Conservation (phyloP, 768 basidiomycete genomes). For the Termitomyces sp. region DNA sequence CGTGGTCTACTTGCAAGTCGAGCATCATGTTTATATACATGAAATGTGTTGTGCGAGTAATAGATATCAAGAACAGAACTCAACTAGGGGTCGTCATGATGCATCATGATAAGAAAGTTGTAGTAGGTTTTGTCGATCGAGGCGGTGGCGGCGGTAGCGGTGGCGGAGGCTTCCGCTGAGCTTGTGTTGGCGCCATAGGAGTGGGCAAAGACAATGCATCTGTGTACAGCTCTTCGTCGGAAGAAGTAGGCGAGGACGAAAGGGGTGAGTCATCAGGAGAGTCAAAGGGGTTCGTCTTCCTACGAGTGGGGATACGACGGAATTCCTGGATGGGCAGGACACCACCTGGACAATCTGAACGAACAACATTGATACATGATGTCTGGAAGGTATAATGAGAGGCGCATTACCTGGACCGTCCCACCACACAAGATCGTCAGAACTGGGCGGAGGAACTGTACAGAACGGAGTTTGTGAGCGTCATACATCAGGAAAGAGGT, state of each 20-base stretch:
- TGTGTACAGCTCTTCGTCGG: constrained; percentile 80
- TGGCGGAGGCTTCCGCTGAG: constrained; percentile 32
- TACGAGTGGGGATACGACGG: constrained; percentile 24
- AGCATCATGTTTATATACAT: background rate
- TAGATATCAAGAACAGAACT: background rate
- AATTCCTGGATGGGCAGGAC: constrained; percentile 39
- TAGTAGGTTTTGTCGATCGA: constrained; percentile 21
- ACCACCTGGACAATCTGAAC: constrained; percentile 53
- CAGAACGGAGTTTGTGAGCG: background rate
- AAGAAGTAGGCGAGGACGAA: constrained; percentile 75
- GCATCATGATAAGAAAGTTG: background rate
- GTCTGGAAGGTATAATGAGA: background rate
- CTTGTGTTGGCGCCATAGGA: constrained; percentile 60
- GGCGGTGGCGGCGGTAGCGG: constrained; percentile 47
- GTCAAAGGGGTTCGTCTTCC: constrained; percentile 66
- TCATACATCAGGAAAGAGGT: background rate
- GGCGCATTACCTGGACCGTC: constrained; percentile 49
- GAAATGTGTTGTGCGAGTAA: background rate
- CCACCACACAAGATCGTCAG: constrained; percentile 79
- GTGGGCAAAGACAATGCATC: constrained; percentile 66
- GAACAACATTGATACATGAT: background rate
- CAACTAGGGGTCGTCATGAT: background rate
- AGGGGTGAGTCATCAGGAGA: constrained; percentile 57
- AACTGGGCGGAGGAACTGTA: constrained; percentile 81
- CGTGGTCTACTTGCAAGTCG: background rate